These are phyloP conservation scores for Yamadazyma diospyri DNA, from an alignment of 1,139 yeast genomes.

Conservation along the genomic window DNA sequence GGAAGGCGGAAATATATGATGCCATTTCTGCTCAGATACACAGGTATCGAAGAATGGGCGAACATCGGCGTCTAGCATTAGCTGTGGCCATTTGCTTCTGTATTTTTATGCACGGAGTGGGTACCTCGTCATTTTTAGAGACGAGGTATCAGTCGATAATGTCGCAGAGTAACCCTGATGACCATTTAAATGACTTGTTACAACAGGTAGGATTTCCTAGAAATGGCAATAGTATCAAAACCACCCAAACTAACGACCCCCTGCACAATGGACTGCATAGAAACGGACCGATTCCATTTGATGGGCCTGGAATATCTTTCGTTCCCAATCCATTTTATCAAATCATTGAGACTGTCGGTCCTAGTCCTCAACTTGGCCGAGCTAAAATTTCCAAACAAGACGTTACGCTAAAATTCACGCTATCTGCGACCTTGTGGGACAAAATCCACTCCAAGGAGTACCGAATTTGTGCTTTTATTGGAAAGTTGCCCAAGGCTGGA, in stretches of 20 bases:
- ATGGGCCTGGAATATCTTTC: conserved; percentile 44
- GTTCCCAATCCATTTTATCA: conserved; percentile 51
- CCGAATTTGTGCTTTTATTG: conserved; percentile 3
- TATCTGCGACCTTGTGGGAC: background rate
- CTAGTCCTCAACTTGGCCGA: conserved; percentile 32
- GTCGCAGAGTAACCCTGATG: background rate
- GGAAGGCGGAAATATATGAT: background rate
- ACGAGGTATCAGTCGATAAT: background rate
- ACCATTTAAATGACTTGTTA: background rate
- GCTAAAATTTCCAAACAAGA: conserved; percentile 29
- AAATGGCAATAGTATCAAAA: conserved; percentile 1
- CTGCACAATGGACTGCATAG: background rate
- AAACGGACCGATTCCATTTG: conserved; percentile 18
- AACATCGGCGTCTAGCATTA: background rate
- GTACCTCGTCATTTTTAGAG: background rate
- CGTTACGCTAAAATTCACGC: conserved; percentile 29
- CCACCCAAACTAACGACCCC: background rate
- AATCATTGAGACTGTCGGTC: conserved; percentile 41
- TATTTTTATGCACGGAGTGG: background rate
- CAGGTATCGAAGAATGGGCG: background rate
- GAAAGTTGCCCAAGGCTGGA: conserved; percentile 23
- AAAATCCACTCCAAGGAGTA: background rate
- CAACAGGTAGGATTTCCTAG: conserved; percentile 1
- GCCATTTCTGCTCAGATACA: background rate
- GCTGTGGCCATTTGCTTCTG: background rate